phyloP scores from a whole-genome alignment of 1,284 basidiomycete genomes.

The Cryptococcus maquisensis region DNA sequence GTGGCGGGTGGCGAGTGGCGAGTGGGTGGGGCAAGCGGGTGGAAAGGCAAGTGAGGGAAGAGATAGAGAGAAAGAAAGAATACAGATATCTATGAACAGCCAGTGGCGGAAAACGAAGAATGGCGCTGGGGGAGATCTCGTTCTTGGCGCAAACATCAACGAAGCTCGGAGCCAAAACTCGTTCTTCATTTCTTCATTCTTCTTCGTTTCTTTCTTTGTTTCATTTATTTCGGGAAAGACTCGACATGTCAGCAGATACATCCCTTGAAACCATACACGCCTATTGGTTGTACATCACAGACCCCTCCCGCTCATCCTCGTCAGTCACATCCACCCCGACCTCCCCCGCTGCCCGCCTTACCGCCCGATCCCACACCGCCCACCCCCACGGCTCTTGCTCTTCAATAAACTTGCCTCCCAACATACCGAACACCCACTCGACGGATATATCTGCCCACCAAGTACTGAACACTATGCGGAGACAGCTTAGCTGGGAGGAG shows the following conservation, averaged over 20 bases:
- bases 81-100: too few species aligned
- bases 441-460: constrained; percentile 47
- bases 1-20: not conserved
- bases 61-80: too few species aligned
- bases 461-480: constrained; percentile 33
- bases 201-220: too few species aligned
- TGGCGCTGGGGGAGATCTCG: too few species aligned
- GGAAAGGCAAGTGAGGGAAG: too few species aligned
- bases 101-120: too few species aligned
- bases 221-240: too few species aligned
- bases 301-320: not conserved
- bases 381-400: constrained; percentile 54
- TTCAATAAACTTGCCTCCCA: constrained; percentile 50
- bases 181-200: too few species aligned
- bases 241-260: too few species aligned
- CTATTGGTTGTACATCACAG: not conserved
- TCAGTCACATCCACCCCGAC: not conserved
- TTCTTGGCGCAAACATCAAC: too few species aligned
- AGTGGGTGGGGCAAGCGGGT: not conserved
- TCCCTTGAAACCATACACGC: too few species aligned
- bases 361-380: constrained; percentile 50
- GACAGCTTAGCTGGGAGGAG: not conserved
- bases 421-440: constrained; percentile 45
- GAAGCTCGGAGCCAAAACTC: too few species aligned
- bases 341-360: constrained; percentile 11